Conservation (phyloP, 805 yeast genomes). For the Starmerella vitae region DNA sequence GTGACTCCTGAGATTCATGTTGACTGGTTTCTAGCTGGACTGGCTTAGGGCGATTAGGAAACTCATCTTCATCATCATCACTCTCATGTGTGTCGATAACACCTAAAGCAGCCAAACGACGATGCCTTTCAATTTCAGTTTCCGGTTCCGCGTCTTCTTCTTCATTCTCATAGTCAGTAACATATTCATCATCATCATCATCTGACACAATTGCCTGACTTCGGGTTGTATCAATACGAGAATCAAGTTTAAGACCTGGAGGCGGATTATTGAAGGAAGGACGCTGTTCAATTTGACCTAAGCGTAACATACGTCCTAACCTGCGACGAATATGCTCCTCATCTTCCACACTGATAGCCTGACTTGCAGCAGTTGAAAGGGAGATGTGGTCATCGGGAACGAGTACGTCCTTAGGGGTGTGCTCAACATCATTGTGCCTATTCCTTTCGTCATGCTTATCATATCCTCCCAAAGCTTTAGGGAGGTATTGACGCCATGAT, state of each 20-base stretch:
- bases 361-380: conserved; percentile 3
- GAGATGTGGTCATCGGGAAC: conserved; percentile 19
- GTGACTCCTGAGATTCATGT: too few species aligned
- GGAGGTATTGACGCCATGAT: neutral
- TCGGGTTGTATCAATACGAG: neutral
- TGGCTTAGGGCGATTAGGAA: neutral
- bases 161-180: conserved; percentile 20
- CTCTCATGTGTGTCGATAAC: conserved; percentile 21
- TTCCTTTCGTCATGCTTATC: neutral
- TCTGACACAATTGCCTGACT: conserved; percentile 9
- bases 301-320: conserved; percentile 13
- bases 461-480: neutral
- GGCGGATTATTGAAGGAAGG: conserved; percentile 5
- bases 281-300: conserved; percentile 13
- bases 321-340: conserved; percentile 15
- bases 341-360: conserved; percentile 19
- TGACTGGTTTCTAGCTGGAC: too few species aligned
- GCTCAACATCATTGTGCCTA: conserved; percentile 19
- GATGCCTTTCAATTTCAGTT: conserved; percentile 50
- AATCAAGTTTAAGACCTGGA: conserved; percentile 1
- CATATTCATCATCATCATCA: conserved; percentile 27
- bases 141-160: conserved; percentile 33
- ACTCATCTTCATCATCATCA: conserved; percentile 16
- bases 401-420: conserved; percentile 19
- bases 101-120: conserved; percentile 38